phyloP scores from a whole-genome alignment of 1,284 basidiomycete species.

The Moesziomyces sp. region DNA sequence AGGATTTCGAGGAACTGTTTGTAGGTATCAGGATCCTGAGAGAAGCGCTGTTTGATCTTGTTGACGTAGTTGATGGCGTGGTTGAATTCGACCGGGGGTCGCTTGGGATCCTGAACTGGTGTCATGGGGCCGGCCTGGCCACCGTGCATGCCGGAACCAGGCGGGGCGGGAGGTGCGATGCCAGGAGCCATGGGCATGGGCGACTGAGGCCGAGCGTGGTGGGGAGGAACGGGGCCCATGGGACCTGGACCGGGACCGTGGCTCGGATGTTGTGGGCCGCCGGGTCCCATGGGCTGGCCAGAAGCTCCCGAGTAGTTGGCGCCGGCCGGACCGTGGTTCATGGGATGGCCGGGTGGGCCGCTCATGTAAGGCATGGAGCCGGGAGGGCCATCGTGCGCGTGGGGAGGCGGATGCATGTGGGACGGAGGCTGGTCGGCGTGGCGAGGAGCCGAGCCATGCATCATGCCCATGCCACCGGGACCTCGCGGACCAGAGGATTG shows the following conservation, averaged over 20 bases:
- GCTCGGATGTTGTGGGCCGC: constrained; percentile 30
- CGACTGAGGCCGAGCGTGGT: constrained; percentile 46
- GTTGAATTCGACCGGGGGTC: constrained; percentile 83
- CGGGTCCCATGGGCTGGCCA: constrained; percentile 35
- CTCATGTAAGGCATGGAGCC: constrained; percentile 35
- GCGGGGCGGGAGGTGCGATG: constrained; percentile 28
- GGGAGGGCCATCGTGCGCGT: constrained; percentile 32
- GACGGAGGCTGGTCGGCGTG: constrained; percentile 41
- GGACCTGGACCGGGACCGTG: constrained; percentile 39
- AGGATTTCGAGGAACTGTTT: constrained; percentile 98
- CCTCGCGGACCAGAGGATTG: constrained; percentile 31
- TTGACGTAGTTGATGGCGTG: constrained; percentile 98
- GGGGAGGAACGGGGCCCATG: constrained; percentile 37
- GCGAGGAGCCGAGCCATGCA: constrained; percentile 39
- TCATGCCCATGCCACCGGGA: constrained; percentile 39
- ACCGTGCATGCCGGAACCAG: constrained; percentile 26
- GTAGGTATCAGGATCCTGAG: constrained; percentile 93
- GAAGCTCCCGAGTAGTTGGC: constrained; percentile 24
- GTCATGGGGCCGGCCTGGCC: constrained; percentile 41
- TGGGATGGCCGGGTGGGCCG: constrained; percentile 33
- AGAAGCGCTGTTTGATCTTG: constrained; percentile 95
- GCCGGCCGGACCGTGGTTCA: constrained; percentile 23
- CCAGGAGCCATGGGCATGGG: constrained; percentile 43
- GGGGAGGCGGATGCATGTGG: constrained; percentile 42
- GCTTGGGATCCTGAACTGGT: constrained; percentile 47